Evolutionary conservation across 1,284 basidiomycete species (phyloP).

Genomic region (Kwoniella shivajii): DNA sequence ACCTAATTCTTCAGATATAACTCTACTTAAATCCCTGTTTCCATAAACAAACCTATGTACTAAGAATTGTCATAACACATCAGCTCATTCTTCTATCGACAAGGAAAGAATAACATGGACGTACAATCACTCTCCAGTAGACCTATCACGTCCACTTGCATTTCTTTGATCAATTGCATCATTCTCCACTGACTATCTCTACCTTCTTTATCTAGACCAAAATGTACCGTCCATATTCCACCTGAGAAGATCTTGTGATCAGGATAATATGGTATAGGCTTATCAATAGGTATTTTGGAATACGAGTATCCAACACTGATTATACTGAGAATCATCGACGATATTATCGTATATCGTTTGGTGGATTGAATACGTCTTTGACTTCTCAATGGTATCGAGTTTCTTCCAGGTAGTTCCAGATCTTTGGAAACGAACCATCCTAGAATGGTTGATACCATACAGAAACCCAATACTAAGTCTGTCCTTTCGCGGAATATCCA

Average conservation of each 20-base stretch:
- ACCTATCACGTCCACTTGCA: constrained; percentile 79
- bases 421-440: constrained; percentile 12
- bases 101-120: constrained; percentile 35
- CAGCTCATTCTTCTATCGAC: constrained; percentile 11
- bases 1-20: constrained; percentile 75
- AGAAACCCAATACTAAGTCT: constrained; percentile 58
- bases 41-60: constrained; percentile 81
- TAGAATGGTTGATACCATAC: constrained; percentile 25
- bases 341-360: constrained; percentile 49
- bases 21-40: constrained; percentile 82
- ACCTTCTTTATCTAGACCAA: constrained; percentile 79
- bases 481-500: constrained; percentile 77
- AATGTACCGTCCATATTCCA: constrained; percentile 89
- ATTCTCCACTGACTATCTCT: constrained; percentile 81
- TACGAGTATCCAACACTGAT: constrained; percentile 21
- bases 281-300: constrained; percentile 21
- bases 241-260: constrained; percentile 71
- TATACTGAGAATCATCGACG: constrained; percentile 17
- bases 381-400: constrained; percentile 20
- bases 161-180: constrained; percentile 72
- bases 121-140: constrained; percentile 80
- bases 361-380: constrained; percentile 18
- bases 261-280: constrained; percentile 63
- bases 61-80: constrained; percentile 4
- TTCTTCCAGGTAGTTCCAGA: constrained; percentile 24